Percentiles rank a stretch among this genome's conserved stretches.
These are phyloP conservation scores for Rhypophila decipiens DNA, from an alignment of 495 filamentous ascomycete species.

Conservation along the genomic window DNA sequence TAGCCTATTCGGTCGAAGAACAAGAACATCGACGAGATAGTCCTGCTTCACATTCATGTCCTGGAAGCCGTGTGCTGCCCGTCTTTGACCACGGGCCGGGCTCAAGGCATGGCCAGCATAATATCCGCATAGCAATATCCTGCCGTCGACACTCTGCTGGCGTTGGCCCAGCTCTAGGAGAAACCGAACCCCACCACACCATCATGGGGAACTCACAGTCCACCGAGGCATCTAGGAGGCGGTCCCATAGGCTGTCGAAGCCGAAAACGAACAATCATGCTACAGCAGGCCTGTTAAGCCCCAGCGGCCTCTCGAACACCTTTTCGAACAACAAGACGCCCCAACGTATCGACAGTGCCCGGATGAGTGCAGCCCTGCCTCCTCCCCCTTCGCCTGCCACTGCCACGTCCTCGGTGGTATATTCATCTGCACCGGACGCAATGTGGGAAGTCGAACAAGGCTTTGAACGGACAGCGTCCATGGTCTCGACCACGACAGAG, in stretches of 20 bases:
- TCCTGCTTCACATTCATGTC: constrained; percentile 15
- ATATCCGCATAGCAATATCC: constrained; percentile 34
- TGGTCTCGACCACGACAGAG: constrained; percentile 10
- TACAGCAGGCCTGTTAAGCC: constrained; percentile 40
- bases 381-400: constrained; percentile 12
- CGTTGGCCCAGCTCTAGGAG: constrained; percentile 6
- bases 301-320: constrained; percentile 26
- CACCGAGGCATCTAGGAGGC: constrained; percentile 30
- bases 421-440: constrained; percentile 7
- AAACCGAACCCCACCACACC: constrained; percentile 1
- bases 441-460: constrained; percentile 3
- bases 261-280: constrained; percentile 37
- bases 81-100: constrained; percentile 14
- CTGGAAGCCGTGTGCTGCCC: constrained; percentile 19
- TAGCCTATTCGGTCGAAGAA: background rate
- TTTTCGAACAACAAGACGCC: too few relatives aligned
- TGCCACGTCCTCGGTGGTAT: constrained; percentile 16
- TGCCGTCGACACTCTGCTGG: constrained; percentile 12
- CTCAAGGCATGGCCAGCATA: constrained; percentile 35
- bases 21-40: too few relatives aligned
- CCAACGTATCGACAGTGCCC: too few relatives aligned
- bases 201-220: constrained; percentile 45
- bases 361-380: constrained; percentile 13
- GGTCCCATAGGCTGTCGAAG: constrained; percentile 43
- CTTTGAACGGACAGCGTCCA: constrained; percentile 14